Evolutionary conservation across 805 yeast species (phyloP).

Genomic region (Starmera quercuum): DNA sequence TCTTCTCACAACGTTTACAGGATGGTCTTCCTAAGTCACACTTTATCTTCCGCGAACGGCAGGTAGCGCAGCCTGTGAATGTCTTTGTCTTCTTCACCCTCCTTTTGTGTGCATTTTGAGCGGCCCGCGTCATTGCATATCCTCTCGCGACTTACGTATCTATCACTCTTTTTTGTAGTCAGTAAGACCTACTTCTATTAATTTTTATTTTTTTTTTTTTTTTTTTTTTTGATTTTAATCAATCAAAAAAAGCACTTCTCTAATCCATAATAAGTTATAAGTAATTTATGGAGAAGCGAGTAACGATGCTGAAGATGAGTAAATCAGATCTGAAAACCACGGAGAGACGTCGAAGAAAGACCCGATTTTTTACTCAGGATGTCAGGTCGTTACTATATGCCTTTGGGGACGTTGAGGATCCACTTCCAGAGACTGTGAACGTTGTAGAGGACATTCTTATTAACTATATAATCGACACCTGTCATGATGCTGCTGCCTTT

Average conservation of each 20-base stretch:
- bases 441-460: conserved; percentile 62
- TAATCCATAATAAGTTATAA: too few relatives aligned
- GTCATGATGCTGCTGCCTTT: conserved; percentile 44
- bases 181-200: too few relatives aligned
- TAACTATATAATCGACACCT: conserved; percentile 52
- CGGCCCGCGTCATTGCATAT: too few relatives aligned
- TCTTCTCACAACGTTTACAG: conserved; percentile 64
- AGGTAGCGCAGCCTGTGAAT: conserved; percentile 85
- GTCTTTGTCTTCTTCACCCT: conserved; percentile 48
- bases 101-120: background rate
- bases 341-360: conserved; percentile 26
- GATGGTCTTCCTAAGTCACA: conserved; percentile 69
- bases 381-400: conserved; percentile 58
- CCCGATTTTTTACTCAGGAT: conserved; percentile 40
- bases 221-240: too few relatives aligned
- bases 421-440: conserved; percentile 57
- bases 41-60: conserved; percentile 71
- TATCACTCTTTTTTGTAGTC: too few relatives aligned
- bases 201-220: too few relatives aligned
- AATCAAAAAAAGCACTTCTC: too few relatives aligned
- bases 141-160: too few relatives aligned
- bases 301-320: too few relatives aligned
- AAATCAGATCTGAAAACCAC: too few relatives aligned
- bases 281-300: too few relatives aligned
- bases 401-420: conserved; percentile 65